Evolutionary conservation across 1,284 basidiomycete species (phyloP), one percentile per base, ranked within the genome.

Genomic region (Singerocomus inundabilis): DNA sequence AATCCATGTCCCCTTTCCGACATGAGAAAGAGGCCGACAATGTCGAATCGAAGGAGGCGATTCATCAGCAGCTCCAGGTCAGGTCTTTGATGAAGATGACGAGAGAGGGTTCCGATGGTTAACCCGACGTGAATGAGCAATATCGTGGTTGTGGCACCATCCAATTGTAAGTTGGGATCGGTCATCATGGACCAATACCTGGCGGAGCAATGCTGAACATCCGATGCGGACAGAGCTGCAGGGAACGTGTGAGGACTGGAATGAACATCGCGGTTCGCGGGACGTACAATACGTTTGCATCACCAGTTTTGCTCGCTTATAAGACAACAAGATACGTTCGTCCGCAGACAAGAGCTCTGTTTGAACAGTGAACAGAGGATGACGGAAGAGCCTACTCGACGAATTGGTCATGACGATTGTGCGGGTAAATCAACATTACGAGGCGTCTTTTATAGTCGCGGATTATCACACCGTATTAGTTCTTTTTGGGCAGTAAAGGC

Each of bases 1-100:
- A 82, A 60, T 11, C 80, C 81, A 48, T 82, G 81, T 6, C 79
- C 80, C 9, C 77, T 70, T 65, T 82, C 80, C 0, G 78, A 78
- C 35, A 82, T 64, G 36, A 80, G 68, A 54, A 73, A 80, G 34
- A 79, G 67, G 2, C 78, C 77, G 34, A 77, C 73, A 13, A 72
- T 74, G 29, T 80, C 75, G 35, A 80, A 76, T 13, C 72, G 70
- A 35, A 80, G 61, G 24, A 79, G 63, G 30, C 71, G 63, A 42
- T 78, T 67, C 6, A 79, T 68, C 1, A 80, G 59, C 5, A 72
- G 70, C 40, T 67, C 68, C 13, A 80, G 62, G 55, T 80, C 78
- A 10, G 77, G 77, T 15, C 78, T 72, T 32, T 58, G 63, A 46
- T 68, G 66, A 31, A 78, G 58, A 61, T 79, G 75, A 24, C 75